phyloP scores from a whole-genome alignment of 2,329 filamentous ascomycete genomes.

The Cyclaneusma minus region DNA sequence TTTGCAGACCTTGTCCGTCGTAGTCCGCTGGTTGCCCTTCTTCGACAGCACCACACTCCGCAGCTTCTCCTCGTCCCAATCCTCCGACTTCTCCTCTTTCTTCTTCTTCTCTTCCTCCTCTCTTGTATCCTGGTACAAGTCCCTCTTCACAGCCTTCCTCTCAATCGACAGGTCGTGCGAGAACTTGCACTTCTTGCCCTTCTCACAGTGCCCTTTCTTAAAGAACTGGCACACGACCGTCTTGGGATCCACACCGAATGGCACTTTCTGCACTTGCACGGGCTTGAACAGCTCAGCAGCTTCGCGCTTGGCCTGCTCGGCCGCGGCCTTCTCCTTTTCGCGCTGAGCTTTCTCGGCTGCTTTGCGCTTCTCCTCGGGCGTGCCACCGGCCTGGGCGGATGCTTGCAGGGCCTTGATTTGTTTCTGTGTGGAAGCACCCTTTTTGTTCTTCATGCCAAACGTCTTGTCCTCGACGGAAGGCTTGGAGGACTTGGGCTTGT shows the following conservation, averaged over 20 bases:
- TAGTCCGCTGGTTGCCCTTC: conserved; percentile 90
- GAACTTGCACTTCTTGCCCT: conserved; percentile 97
- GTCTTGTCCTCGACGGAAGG: conserved; percentile 72
- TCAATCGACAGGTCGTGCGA: conserved; percentile 80
- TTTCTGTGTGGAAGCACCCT: conserved; percentile 79
- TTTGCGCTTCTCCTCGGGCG: conserved; percentile 76
- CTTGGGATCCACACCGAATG: conserved; percentile 96
- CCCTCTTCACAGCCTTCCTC: conserved; percentile 83
- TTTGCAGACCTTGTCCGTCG: conserved; percentile 98
- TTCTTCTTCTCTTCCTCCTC: conserved; percentile 60
- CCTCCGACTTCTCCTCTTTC: conserved; percentile 82
- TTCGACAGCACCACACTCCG: conserved; percentile 83
- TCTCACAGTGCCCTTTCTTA: conserved; percentile 95
- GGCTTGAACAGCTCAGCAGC: conserved; percentile 71
- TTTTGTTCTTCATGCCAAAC: conserved; percentile 99
- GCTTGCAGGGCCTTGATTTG: conserved; percentile 73
- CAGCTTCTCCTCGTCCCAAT: conserved; percentile 97
- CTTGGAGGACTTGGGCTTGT: conserved; percentile 37
- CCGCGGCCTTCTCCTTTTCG: conserved; percentile 81
- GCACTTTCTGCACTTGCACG: conserved; percentile 91
- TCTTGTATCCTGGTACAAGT: conserved; percentile 74
- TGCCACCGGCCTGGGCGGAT: conserved; percentile 58
- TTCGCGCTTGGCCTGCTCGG: conserved; percentile 72
- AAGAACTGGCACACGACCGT: conserved; percentile 92
- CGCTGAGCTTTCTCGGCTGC: conserved; percentile 50